Percentiles rank a stretch among this genome's conserved stretches.
phyloP scores from a whole-genome alignment of 2,329 filamentous ascomycete genomes.

The Hypoxylon sp. region DNA sequence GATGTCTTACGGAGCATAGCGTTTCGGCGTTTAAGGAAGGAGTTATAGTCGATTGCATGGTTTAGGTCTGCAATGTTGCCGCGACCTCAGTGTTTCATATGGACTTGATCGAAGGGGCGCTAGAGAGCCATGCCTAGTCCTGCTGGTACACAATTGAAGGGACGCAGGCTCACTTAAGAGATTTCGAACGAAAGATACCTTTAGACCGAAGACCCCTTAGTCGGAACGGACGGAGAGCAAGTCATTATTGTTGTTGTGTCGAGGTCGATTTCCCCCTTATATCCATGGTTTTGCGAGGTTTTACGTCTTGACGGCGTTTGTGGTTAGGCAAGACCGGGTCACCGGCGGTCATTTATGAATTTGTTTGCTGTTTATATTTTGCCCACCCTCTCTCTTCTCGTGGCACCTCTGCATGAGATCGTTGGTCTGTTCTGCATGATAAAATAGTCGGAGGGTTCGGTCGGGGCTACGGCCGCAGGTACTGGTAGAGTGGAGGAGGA shows the following conservation, averaged over 20 bases:
- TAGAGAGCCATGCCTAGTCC: conserved; percentile 23
- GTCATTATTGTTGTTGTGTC: conserved; percentile 29
- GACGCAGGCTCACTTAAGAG: conserved; percentile 32
- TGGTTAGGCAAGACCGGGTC: conserved; percentile 20
- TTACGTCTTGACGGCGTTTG: conserved; percentile 27
- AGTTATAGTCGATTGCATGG: conserved; percentile 44
- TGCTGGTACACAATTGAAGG: conserved; percentile 17
- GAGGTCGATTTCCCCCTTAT: conserved; percentile 20
- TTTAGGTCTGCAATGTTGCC: conserved; percentile 28
- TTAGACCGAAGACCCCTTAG: conserved; percentile 37
- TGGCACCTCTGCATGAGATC: conserved; percentile 23
- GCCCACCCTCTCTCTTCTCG: conserved; percentile 21
- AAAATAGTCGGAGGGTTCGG: conserved; percentile 11
- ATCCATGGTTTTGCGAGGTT: conserved; percentile 26
- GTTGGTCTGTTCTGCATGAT: conserved; percentile 30
- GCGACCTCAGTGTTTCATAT: conserved; percentile 16
- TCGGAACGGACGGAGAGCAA: conserved; percentile 36
- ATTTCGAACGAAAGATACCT: conserved; percentile 37
- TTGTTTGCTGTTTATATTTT: conserved; percentile 21
- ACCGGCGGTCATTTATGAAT: conserved; percentile 2
- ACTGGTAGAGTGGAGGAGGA: conserved; percentile 8
- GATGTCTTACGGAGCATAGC: conserved; percentile 53
- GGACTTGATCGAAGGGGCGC: conserved; percentile 16
- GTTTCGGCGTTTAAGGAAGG: conserved; percentile 51
- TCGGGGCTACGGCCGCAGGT: conserved; percentile 18